Evolutionary conservation across 306 rosid genomes (phyloP), one percentile per base, ranked within the genome.

Genomic region (Ziziphus jujuba): DNA sequence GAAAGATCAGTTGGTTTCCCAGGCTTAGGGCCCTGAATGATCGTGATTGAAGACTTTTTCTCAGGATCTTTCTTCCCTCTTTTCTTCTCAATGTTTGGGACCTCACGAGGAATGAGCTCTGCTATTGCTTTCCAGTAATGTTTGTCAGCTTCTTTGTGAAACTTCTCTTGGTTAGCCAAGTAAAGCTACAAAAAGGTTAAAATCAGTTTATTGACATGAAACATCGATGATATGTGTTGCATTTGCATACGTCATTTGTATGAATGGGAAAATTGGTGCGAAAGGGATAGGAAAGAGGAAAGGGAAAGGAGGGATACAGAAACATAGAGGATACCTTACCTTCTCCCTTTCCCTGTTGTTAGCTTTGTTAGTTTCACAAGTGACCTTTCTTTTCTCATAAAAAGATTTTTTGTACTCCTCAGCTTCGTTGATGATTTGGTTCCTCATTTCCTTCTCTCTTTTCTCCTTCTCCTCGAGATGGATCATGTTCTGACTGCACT

Each of bases 41-140:
- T 80, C 43, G 80, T 33, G 22, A 88, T 56, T 0, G 89, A 78
- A 65, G 95, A 86, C 73, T 90, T 88, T 54, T 83, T 85, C 23
- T 86, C 97, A 55, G 82, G 71, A 79, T 93, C 97, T 57, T 85
- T 93, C 81, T 90, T 93, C 66, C 95, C 91, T 73, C 97, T 88
- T 71, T 84, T 88, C 88, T 84, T 93, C 81, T 93, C 98, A n/a
- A 93, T 80, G 62, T 83, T 88, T 8, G 97, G 89, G 34, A 93
- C 96, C 85, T 93, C 96, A 0, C 90, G 87, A 12, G 98, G 97
- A 73, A 93, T 90, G 51, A 93, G 56, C 74, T 93, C 97, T 5
- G 96, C 87, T 75, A 90, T 93, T 64, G 98, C 91, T 81, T 90
- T 93, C 98, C 97, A 90, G 79, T 75, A 90, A 81, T 93, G 91